These are phyloP conservation scores for Magnusiomyces paraingens DNA, from an alignment of 1,139 yeast genomes.

Conservation along the genomic window DNA sequence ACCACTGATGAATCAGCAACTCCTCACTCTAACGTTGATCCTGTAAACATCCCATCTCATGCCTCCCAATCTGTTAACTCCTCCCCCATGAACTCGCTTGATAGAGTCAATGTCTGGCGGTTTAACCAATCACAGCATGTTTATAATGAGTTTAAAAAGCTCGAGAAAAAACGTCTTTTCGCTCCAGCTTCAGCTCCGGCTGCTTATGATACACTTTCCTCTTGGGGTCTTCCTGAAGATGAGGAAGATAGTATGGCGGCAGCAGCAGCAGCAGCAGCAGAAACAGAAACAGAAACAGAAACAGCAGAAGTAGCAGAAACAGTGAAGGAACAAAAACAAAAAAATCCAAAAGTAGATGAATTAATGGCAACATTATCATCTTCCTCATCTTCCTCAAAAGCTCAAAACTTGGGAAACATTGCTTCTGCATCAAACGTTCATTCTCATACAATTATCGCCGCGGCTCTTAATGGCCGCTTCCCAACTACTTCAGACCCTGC, in stretches of 20 bases:
- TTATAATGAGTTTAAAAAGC: constrained; percentile 28
- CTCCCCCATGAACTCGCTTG: constrained; percentile 22
- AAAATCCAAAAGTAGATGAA: too few relatives aligned
- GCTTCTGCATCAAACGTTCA: too few relatives aligned
- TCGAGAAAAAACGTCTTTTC: constrained; percentile 20
- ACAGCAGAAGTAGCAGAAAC: too few relatives aligned
- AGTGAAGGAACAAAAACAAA: too few relatives aligned
- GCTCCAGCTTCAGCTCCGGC: neutral
- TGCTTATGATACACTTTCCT: constrained; percentile 2
- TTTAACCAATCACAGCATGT: constrained; percentile 34
- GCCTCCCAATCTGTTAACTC: constrained; percentile 27
- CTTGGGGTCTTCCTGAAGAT: constrained; percentile 14
- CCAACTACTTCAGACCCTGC: neutral
- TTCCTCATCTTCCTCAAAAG: too few relatives aligned
- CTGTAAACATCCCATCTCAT: constrained; percentile 22
- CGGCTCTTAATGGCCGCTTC: too few relatives aligned
- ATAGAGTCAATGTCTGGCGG: constrained; percentile 37
- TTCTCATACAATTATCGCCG: too few relatives aligned
- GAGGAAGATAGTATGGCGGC: neutral
- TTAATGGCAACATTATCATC: too few relatives aligned
- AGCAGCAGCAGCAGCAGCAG: neutral
- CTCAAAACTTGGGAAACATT: too few relatives aligned
- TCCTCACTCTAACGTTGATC: constrained; percentile 31
- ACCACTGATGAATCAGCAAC: constrained; percentile 19
- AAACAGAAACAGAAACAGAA: too few relatives aligned